Conservation (phyloP, 2,329 filamentous ascomycete species). For the Tolypocladium inflatum region DNA sequence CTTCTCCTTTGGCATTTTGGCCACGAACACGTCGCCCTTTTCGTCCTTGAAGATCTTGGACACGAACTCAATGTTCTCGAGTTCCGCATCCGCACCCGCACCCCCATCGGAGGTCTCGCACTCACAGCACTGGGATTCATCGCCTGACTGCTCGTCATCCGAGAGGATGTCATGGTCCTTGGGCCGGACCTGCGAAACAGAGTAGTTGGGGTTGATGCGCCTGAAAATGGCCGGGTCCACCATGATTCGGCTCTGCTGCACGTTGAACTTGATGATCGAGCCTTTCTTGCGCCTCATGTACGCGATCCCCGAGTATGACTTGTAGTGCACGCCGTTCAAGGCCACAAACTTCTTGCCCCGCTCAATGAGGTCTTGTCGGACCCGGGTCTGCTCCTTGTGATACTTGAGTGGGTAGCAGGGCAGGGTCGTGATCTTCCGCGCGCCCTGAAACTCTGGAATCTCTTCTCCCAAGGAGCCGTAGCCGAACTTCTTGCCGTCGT, state of each 20-base stretch:
- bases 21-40: constrained; percentile 25
- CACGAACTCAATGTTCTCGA: constrained; percentile 31
- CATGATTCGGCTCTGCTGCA: constrained; percentile 83
- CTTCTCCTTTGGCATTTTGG: constrained; percentile 19
- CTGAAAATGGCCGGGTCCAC: constrained; percentile 75
- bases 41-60: constrained; percentile 42
- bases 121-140: constrained; percentile 23
- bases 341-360: constrained; percentile 77
- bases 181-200: constrained; percentile 62
- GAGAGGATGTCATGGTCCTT: constrained; percentile 56
- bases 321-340: constrained; percentile 76
- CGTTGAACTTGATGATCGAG: constrained; percentile 60
- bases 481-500: constrained; percentile 79
- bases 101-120: constrained; percentile 32
- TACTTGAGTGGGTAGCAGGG: constrained; percentile 70
- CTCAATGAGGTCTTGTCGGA: constrained; percentile 61
- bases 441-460: constrained; percentile 67
- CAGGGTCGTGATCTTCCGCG: constrained; percentile 72
- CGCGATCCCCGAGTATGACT: constrained; percentile 72
- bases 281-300: constrained; percentile 73
- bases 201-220: constrained; percentile 79
- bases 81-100: constrained; percentile 29
- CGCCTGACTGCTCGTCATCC: constrained; percentile 35
- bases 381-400: constrained; percentile 58
- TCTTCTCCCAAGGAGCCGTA: constrained; percentile 62